Conservation (phyloP, 2,329 filamentous ascomycete species). For the Fusarium pininemorale region DNA sequence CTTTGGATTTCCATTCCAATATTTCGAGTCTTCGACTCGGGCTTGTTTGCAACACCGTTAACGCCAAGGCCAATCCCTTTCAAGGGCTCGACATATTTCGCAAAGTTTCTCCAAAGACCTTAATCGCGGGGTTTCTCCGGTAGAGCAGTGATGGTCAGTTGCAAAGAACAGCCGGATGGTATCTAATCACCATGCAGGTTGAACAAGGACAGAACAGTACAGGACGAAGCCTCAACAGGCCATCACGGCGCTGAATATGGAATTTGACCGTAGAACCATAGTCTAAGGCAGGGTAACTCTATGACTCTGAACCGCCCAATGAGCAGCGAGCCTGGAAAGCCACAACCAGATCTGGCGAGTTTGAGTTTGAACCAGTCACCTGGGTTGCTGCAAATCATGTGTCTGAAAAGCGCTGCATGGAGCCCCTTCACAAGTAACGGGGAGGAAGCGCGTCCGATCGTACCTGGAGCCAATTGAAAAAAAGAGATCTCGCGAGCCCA, state of each 20-base stretch:
- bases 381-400: slow-evolving; percentile 49
- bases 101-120: neutral
- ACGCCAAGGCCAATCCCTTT: neutral
- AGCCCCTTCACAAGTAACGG: slow-evolving; percentile 37
- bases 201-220: neutral
- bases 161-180: slow-evolving; percentile 6
- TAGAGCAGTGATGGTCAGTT: slow-evolving; percentile 21
- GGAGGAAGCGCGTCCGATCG: slow-evolving; percentile 37
- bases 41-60: neutral
- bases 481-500: slow-evolving; percentile 32
- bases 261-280: slow-evolving; percentile 22
- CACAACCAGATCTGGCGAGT: slow-evolving; percentile 26
- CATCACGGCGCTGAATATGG: slow-evolving; percentile 13
- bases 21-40: neutral
- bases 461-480: slow-evolving; percentile 37
- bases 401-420: slow-evolving; percentile 39
- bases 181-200: slow-evolving; percentile 4
- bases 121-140: neutral
- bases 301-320: slow-evolving; percentile 27
- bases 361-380: slow-evolving; percentile 36
- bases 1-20: slow-evolving; percentile 28
- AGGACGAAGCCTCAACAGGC: slow-evolving; percentile 11
- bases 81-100: neutral
- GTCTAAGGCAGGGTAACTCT: slow-evolving; percentile 27
- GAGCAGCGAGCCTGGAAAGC: slow-evolving; percentile 10